Conservation (phyloP, 106 monocot genomes). For the Apostasia ramifera region DNA sequence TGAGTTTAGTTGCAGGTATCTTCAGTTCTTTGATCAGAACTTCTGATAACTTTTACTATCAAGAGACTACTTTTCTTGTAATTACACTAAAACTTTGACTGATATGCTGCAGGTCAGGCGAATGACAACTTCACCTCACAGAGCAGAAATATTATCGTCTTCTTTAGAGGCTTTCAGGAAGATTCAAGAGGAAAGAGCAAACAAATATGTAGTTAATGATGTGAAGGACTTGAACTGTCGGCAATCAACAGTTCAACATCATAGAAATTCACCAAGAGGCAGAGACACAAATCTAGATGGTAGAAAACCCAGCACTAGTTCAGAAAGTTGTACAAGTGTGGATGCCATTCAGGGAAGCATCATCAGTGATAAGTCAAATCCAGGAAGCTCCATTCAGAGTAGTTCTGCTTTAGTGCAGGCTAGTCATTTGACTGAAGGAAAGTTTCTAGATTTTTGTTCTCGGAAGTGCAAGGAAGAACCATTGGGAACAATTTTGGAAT, state of each 20-base stretch:
- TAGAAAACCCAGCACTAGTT: slow-evolving; percentile 10
- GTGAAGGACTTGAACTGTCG: slow-evolving; percentile 17
- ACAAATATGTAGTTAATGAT: slow-evolving; percentile 26
- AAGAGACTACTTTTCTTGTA: background rate
- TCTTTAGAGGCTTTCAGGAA: slow-evolving; percentile 96
- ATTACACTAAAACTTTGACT: slow-evolving; percentile 2
- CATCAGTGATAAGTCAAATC: slow-evolving; percentile 23
- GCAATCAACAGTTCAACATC: slow-evolving; percentile 7
- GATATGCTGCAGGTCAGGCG: slow-evolving; percentile 62
- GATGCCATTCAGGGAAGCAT: slow-evolving; percentile 19
- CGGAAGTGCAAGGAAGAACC: slow-evolving; percentile 31
- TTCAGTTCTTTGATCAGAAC: too few species aligned
- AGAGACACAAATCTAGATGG: slow-evolving; percentile 10
- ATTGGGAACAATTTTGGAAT: slow-evolving; percentile 43
- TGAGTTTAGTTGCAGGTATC: too few species aligned
- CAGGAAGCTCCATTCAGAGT: slow-evolving; percentile 13
- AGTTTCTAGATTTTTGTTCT: slow-evolving; percentile 12
- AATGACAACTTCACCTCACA: slow-evolving; percentile 90
- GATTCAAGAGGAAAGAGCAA: slow-evolving; percentile 65
- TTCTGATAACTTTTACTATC: too few species aligned
- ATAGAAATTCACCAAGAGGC: slow-evolving; percentile 9
- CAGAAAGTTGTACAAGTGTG: slow-evolving; percentile 20
- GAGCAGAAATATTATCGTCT: slow-evolving; percentile 93
- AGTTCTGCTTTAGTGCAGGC: slow-evolving; percentile 11
- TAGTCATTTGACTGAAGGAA: slow-evolving; percentile 15